Evolutionary conservation across 2,329 filamentous ascomycete genomes (phyloP), one percentile per base, ranked within the genome.

Genomic region (Cordyceps javanica): DNA sequence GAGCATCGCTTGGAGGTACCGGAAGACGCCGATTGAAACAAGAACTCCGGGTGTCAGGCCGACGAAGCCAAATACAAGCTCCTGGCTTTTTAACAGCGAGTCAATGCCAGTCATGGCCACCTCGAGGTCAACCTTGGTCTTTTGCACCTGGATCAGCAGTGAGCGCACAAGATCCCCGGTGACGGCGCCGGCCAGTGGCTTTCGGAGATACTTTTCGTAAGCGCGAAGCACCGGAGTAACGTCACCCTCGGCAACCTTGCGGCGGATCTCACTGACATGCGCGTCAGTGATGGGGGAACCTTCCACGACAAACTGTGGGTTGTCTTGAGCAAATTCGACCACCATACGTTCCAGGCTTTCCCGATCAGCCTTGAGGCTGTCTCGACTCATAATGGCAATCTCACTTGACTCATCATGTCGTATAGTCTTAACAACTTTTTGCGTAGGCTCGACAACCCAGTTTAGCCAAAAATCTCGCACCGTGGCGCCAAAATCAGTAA

Each of bases 101-200:
- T 99, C 93, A 63, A 99, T 99, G 19, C 94, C 94, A 60, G 89
- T 91, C 75, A 99, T 92, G 14, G 94, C 94, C 60, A 97, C 87
- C 72, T 99, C 94, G 13, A 99, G 86, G 68, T 99, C 94, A 9
- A 99, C 94, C 76, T 99, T 99, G 23, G 94, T 97, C 79, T 99
- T 99, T 68, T 99, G 94, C 38, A 99, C 87, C 69, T 99, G 94
- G 57, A 99, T 97, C 45, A 99, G 79, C 28, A 99, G 82, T 5
- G 93, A 91, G 53, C 93, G 87, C 36, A 97, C 82, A 28, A 99
- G 80, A 66, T 97, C 93, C 11, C 94, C 94, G 30, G 85, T 83
- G 19, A 99, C 73, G 0, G 92, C 90, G 8, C 93, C 92, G 56
- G 86, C 78, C 60, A 99, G 85, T 1, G 94, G 94, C 48, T 79